Percentiles rank a stretch among this genome's conserved stretches.
Conservation (phyloP, 169 alveolate genomes). For the Fabrea salina region DNA sequence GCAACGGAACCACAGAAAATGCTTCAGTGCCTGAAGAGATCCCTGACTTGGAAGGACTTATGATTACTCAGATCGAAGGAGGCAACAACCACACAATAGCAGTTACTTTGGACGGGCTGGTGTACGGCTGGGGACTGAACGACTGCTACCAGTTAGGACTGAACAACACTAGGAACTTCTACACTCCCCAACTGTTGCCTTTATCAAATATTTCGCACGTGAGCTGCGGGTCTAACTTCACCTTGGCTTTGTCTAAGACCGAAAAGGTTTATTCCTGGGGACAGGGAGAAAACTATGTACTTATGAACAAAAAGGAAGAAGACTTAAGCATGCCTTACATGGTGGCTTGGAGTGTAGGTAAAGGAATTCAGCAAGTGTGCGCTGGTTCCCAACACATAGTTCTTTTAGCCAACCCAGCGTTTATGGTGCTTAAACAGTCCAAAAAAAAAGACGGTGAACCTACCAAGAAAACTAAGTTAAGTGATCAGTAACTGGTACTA, state of each 20-base stretch:
- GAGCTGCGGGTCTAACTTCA: background rate
- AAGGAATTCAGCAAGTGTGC: background rate
- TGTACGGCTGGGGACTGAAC: slow-evolving; percentile 7
- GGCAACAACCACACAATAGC: slow-evolving; percentile 21
- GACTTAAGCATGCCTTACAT: slow-evolving; percentile 1
- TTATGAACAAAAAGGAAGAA: slow-evolving; percentile 2
- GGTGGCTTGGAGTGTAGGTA: slow-evolving; percentile 23
- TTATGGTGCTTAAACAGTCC: too few relatives aligned
- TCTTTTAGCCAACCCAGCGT: background rate
- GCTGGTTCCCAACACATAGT: slow-evolving; percentile 19
- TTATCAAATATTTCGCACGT: background rate
- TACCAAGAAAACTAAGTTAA: too few relatives aligned
- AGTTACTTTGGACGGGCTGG: background rate
- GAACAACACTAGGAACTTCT: background rate
- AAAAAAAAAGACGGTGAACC: too few relatives aligned
- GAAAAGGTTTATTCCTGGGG: slow-evolving; percentile 24
- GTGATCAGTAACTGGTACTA: too few relatives aligned
- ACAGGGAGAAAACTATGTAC: slow-evolving; percentile 23
- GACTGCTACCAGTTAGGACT: slow-evolving; percentile 4
- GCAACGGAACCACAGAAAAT: background rate
- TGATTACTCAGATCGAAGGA: background rate
- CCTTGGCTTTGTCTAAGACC: background rate
- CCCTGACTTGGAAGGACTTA: background rate
- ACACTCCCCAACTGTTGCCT: background rate
- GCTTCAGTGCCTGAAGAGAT: background rate